Evolutionary conservation across 2,329 filamentous ascomycete species (phyloP), one percentile per base, ranked within the genome.

Genomic region (Lachnellula cervina): DNA sequence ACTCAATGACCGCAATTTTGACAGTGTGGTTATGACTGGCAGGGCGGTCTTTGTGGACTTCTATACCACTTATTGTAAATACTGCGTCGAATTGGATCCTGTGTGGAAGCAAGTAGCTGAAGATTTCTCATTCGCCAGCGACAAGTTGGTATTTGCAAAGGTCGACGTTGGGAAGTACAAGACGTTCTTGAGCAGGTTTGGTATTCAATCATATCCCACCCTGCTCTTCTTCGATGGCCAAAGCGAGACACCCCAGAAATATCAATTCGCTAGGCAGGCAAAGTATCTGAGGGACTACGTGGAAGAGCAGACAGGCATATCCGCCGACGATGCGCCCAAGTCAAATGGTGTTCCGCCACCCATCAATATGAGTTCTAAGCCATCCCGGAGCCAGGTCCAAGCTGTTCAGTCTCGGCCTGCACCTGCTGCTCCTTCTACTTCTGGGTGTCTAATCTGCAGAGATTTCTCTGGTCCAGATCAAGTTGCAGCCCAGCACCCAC

Each of bases 1-100:
- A 73, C 86, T 97, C 57, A 84, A 87, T 55, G 89, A 90, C 49
- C 77, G 78, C 66, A 97, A 96, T 79, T 97, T 97, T 73, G 91
- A 97, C 77, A 76, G 85, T 43, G 79, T 96, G 46, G 89, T 97
- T 62, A 81, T 95, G 59, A 93, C 89, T 48, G 90, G 91, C 72
- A 97, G 94, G 77, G 91, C 92, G 40, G 91, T 93, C 0, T 84
- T 99, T 19, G 90, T 97, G 66, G 91, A 97, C 73, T 97, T 97
- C 82, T 97, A 95, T 70, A 91, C 92, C n/a, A 92, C 92, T 7
- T 97, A 91, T 90, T 99, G 94, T 71, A 52, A 71, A 94, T 92
- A 97, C 81, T 99, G 94, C 88, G 97, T 97, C 80, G 87, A 70
- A 68, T 84, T 99, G 59, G 91, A 91, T 49, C 94, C 94, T 23